A percentile compares a stretch with the other conserved stretches of the same genome.
phyloP scores from a whole-genome alignment of 179 eudicot genomes.

The Camellia oleifera region DNA sequence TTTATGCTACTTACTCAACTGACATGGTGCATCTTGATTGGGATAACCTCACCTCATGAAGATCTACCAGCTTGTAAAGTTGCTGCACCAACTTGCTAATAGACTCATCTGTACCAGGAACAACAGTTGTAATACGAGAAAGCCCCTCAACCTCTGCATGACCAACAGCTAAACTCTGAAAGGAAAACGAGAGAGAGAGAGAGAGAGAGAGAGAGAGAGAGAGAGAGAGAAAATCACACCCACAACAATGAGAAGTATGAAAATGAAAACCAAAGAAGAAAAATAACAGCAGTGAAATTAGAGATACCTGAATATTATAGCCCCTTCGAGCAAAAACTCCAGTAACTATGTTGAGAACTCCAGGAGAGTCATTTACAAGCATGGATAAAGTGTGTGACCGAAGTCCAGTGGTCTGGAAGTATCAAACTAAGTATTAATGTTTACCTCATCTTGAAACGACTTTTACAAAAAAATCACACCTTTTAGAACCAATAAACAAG shows the following conservation, averaged over 20 bases:
- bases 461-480: not conserved
- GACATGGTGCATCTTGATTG: not conserved
- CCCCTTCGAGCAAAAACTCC: slow-evolving; percentile 94
- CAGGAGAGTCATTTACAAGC: slow-evolving; percentile 85
- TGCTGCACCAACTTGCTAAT: slow-evolving; percentile 82
- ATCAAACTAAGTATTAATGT: slow-evolving; percentile 17
- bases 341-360: slow-evolving; percentile 83
- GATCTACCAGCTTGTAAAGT: slow-evolving; percentile 76
- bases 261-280: slow-evolving; percentile 8
- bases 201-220: not conserved
- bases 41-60: slow-evolving; percentile 71
- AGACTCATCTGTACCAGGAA: slow-evolving; percentile 90
- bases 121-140: slow-evolving; percentile 95
- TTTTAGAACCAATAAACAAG: not conserved
- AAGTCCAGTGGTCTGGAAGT: slow-evolving; percentile 64
- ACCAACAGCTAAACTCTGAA: slow-evolving; percentile 95
- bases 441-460: not conserved
- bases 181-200: not conserved
- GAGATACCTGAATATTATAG: slow-evolving; percentile 74
- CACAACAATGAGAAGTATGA: not conserved
- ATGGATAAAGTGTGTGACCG: slow-evolving; percentile 87
- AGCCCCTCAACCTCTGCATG: slow-evolving; percentile 78
- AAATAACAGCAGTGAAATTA: not conserved
- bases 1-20: slow-evolving; percentile 2
- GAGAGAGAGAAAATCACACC: not conserved